These are phyloP conservation scores for Zychaea mexicana DNA, from an alignment of 371 early-diverging fungal species.

Conservation along the genomic window DNA sequence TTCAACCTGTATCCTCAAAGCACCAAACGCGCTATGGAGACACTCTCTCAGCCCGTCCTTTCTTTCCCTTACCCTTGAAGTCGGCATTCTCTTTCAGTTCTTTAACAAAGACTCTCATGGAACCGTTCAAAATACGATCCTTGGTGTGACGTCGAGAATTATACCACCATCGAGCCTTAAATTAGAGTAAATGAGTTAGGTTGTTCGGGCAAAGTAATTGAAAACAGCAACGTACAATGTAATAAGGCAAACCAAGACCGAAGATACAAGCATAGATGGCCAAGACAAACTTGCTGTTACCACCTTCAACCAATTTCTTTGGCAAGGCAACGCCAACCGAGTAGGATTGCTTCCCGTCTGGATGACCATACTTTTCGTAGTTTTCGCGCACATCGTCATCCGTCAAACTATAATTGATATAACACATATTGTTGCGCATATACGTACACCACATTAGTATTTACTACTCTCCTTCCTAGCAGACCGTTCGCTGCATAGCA, in stretches of 20 bases:
- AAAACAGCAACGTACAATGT: constrained; percentile 56
- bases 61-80: constrained; percentile 28
- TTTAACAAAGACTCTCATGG: constrained; percentile 91
- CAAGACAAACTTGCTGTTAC: constrained; percentile 78
- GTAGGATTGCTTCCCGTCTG: constrained; percentile 93
- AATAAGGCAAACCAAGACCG: constrained; percentile 87
- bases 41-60: not conserved
- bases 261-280: constrained; percentile 84
- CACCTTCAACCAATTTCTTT: constrained; percentile 78
- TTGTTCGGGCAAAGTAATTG: not conserved
- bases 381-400: constrained; percentile 88
- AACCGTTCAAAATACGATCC: constrained; percentile 83
- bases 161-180: constrained; percentile 91
- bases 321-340: constrained; percentile 96
- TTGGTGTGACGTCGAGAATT: constrained; percentile 85
- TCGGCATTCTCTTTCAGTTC: constrained; percentile 80
- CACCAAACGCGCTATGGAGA: no score
- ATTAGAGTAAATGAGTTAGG: not conserved
- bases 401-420: constrained; percentile 77
- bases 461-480: not conserved
- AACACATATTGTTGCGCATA: no score
- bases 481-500: not conserved
- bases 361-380: constrained; percentile 95
- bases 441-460: no score
- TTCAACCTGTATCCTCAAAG: no score